Evolutionary conservation across 345 rosid genomes (phyloP), one percentile per base, ranked within the genome.

Genomic region (Brassica rapa): DNA sequence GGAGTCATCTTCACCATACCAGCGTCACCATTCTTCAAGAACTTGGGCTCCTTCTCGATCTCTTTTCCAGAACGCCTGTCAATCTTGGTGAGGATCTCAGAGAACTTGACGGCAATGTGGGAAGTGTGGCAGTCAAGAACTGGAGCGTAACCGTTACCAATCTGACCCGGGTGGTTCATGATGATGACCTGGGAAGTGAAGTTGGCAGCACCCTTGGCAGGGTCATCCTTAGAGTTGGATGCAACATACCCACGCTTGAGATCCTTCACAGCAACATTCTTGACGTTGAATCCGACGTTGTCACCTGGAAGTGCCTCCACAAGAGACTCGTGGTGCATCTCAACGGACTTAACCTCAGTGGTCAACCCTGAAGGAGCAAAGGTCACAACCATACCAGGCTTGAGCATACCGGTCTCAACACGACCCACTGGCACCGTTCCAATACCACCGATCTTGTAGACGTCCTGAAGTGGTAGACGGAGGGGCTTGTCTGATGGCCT

Each of bases 1-100:
- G 93, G 93, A 86, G 81, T 68, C 88, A 85, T 85, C 88, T 85
- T 85, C 2, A 85, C 85, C 60, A 85, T 32, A 5, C 88, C 85
- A 0, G 90, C 88, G 72, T 87, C 88, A 8, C 90, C 90, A 5
- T 87, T 87, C 87, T 87, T 63, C 68, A 1, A 63, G 46, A 39
- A 39, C 46, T 39, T 39, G 4, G 46, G 46, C 46, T 39, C 46
- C 46, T 39, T 39, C 46, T 39, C 46, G 4, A 39, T 39, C 46
- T 39, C 46, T 8, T 39, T 39, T 2, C 46, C 46, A 39, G 46
- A 39, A 39, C 46, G 46, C 46, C 46, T 39, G 46, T 46, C 53
- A 12, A 46, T 46, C 53, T 46, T 46, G 53, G 53, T 46, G 2
- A 46, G 53, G 53, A 46, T 39, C 46, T 39, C 46, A 39, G 46